These are phyloP conservation scores for Collybia mongolica DNA, from an alignment of 768 basidiomycete species.

Conservation along the genomic window DNA sequence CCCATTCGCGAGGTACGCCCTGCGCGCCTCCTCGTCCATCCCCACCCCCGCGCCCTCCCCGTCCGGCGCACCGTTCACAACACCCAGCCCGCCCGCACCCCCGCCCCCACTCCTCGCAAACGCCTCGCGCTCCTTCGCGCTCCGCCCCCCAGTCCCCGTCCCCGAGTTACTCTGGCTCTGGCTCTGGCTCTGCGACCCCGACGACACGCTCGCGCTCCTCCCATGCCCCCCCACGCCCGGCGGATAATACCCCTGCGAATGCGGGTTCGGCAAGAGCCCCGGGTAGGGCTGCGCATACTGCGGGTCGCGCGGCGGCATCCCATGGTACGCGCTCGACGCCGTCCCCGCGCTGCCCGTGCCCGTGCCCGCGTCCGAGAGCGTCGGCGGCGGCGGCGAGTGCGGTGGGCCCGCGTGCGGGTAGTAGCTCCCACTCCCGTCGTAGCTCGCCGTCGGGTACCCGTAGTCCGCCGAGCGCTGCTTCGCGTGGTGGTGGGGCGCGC, in stretches of 20 bases:
- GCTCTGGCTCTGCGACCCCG: too few relatives aligned
- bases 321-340: not conserved
- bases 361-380: not conserved
- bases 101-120: conserved; percentile 5
- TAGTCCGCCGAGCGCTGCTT: too few relatives aligned
- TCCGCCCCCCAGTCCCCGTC: not conserved
- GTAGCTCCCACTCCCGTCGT: too few relatives aligned
- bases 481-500: too few relatives aligned
- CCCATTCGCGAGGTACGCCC: conserved; percentile 6
- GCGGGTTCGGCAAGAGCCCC: not conserved
- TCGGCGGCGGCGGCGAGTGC: not conserved
- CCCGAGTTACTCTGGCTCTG: too few relatives aligned
- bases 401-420: not conserved
- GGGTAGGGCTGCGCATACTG: not conserved
- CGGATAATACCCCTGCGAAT: too few relatives aligned
- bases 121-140: conserved; percentile 23
- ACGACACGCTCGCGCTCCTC: too few relatives aligned
- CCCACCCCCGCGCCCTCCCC: not conserved
- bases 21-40: not conserved
- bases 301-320: not conserved
- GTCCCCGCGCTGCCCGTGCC: not conserved
- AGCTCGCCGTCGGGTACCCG: too few relatives aligned
- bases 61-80: not conserved
- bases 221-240: too few relatives aligned
- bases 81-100: conserved; percentile 7